Evolutionary conservation across 345 rosid species (phyloP).

Genomic region (Acer campestre): DNA sequence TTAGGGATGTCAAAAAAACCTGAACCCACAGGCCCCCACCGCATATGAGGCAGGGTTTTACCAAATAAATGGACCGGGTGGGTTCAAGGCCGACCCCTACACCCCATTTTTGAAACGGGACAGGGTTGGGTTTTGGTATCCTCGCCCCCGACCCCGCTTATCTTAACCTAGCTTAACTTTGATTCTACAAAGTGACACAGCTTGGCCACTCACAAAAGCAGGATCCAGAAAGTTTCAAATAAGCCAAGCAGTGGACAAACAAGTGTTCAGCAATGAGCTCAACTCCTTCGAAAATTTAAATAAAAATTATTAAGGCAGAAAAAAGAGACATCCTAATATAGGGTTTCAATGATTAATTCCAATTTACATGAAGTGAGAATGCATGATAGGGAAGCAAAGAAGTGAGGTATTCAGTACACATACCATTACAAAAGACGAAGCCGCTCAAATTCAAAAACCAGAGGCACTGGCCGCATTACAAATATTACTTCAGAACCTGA

Average conservation of each 20-base stretch:
- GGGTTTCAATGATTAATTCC: not conserved
- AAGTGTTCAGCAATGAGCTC: not conserved
- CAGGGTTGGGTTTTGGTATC: too few relatives aligned
- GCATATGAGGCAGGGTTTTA: too few relatives aligned
- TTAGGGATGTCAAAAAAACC: too few relatives aligned
- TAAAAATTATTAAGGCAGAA: not conserved
- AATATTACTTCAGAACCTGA: not conserved
- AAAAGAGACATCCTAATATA: not conserved
- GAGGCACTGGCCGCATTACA: not conserved
- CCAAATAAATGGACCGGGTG: too few relatives aligned
- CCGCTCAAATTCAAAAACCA: not conserved
- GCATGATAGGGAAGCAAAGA: not conserved
- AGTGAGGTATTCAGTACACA: not conserved
- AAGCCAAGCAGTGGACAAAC: not conserved
- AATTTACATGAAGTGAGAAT: constrained; percentile 5
- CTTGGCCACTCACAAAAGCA: not conserved
- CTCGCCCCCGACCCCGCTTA: too few relatives aligned
- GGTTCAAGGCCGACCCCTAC: too few relatives aligned
- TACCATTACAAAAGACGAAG: constrained; percentile 20
- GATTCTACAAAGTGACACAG: not conserved
- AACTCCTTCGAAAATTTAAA: not conserved
- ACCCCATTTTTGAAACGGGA: too few relatives aligned
- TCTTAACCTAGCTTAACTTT: not conserved
- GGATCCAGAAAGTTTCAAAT: not conserved
- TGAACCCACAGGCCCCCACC: too few relatives aligned